Percentiles rank a stretch among this genome's conserved stretches.
phyloP scores from a whole-genome alignment of 1,139 yeast species.

The Candida tetrigidarum region DNA sequence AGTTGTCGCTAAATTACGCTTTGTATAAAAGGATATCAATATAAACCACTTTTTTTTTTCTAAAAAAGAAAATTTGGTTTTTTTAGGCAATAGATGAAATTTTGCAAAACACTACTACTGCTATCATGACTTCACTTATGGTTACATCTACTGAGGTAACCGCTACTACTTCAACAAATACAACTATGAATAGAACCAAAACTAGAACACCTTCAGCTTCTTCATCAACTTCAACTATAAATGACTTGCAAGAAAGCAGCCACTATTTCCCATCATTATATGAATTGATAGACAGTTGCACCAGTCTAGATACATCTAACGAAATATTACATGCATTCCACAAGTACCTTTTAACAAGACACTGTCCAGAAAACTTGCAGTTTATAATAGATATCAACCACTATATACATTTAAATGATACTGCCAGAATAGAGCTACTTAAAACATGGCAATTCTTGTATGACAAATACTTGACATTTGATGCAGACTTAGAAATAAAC shows the following conservation, averaged over 20 bases:
- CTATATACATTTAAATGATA: slow-evolving; percentile 11
- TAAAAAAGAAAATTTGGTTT: too few relatives aligned
- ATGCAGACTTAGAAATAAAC: slow-evolving; percentile 19
- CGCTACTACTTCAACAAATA: slow-evolving; percentile 1
- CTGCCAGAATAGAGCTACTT: slow-evolving; percentile 8
- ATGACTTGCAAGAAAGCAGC: not conserved
- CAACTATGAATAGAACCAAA: slow-evolving; percentile 7
- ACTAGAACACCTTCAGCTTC: slow-evolving; percentile 10
- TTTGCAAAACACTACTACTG: too few relatives aligned
- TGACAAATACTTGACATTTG: slow-evolving; percentile 14
- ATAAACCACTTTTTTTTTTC: not conserved
- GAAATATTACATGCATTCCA: slow-evolving; percentile 11
- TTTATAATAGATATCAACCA: slow-evolving; percentile 17
- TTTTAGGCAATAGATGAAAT: too few relatives aligned
- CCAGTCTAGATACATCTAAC: not conserved
- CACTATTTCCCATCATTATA: slow-evolving; percentile 2
- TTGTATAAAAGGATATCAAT: not conserved
- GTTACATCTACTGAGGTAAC: slow-evolving; percentile 5
- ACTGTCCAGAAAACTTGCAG: slow-evolving; percentile 20
- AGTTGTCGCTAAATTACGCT: not conserved
- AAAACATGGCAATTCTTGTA: slow-evolving; percentile 17
- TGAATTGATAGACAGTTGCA: slow-evolving; percentile 3
- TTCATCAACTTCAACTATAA: slow-evolving; percentile 3
- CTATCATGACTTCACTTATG: not conserved
- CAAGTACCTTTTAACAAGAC: slow-evolving; percentile 16